Percentiles rank a stretch among this genome's conserved stretches.
These are phyloP conservation scores for Fusarium domesticum DNA, from an alignment of 2,329 filamentous ascomycete species.

Conservation along the genomic window DNA sequence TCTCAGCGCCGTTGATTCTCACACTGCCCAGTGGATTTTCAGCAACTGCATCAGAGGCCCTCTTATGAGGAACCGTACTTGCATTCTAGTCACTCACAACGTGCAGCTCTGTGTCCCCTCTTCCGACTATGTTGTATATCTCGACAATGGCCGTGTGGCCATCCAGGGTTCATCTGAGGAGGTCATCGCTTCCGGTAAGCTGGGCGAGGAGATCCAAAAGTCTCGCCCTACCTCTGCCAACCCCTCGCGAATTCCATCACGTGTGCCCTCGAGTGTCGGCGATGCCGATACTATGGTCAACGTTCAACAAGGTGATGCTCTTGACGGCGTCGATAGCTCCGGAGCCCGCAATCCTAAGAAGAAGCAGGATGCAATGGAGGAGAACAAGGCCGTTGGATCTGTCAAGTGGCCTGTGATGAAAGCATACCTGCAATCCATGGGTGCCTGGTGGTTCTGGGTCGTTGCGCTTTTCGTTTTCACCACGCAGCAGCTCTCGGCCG, in stretches of 20 bases:
- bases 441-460: slow-evolving; percentile 94
- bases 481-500: slow-evolving; percentile 77
- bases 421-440: slow-evolving; percentile 87
- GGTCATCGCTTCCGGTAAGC: slow-evolving; percentile 79
- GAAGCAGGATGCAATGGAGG: slow-evolving; percentile 58
- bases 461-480: slow-evolving; percentile 71
- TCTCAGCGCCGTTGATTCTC: slow-evolving; percentile 92
- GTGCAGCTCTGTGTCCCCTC: slow-evolving; percentile 80
- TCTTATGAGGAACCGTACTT: slow-evolving; percentile 84
- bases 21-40: slow-evolving; percentile 98
- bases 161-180: slow-evolving; percentile 74
- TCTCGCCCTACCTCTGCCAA: slow-evolving; percentile 67
- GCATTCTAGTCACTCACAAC: slow-evolving; percentile 95
- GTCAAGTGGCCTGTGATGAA: slow-evolving; percentile 85
- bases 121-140: slow-evolving; percentile 75
- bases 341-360: slow-evolving; percentile 44
- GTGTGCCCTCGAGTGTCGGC: slow-evolving; percentile 71
- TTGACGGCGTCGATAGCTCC: slow-evolving; percentile 45
- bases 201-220: slow-evolving; percentile 79
- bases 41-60: slow-evolving; percentile 86
- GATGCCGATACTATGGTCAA: slow-evolving; percentile 59
- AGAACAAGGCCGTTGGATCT: slow-evolving; percentile 78
- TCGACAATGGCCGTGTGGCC: slow-evolving; percentile 81
- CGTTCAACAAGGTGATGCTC: slow-evolving; percentile 42
- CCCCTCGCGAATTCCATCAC: slow-evolving; percentile 72